phyloP scores from a whole-genome alignment of 352 stramenopile species.

The Globisporangium emineosum region DNA sequence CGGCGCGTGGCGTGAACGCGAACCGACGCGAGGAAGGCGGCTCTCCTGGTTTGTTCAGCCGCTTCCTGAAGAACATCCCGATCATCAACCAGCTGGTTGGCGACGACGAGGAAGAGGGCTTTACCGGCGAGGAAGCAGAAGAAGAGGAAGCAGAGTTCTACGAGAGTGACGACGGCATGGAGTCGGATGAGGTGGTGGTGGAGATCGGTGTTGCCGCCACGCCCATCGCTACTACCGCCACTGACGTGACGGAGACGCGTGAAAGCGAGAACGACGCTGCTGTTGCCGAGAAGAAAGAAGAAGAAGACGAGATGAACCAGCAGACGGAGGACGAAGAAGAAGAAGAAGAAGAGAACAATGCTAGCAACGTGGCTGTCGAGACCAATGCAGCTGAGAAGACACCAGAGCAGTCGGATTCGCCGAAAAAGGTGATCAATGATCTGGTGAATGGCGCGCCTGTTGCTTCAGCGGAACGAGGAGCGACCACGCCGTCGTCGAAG shows the following conservation, averaged over 20 bases:
- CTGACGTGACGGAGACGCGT: constrained; percentile 8
- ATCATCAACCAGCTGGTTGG: constrained; percentile 52
- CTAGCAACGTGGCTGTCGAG: not conserved
- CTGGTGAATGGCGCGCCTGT: not conserved
- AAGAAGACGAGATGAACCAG: constrained; percentile 21
- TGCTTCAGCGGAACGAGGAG: not conserved
- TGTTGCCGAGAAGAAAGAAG: not conserved
- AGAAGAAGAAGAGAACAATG: not conserved
- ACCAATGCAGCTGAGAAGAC: not conserved
- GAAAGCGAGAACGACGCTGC: not conserved
- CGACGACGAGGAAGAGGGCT: constrained; percentile 31
- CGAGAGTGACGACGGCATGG: constrained; percentile 15
- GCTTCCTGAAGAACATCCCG: constrained; percentile 63
- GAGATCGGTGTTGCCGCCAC: not conserved
- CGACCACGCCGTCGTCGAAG: constrained; percentile 9
- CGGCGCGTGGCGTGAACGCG: constrained; percentile 2
- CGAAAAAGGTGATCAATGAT: constrained; percentile 6
- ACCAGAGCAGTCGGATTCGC: not conserved
- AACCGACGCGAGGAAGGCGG: constrained; percentile 10
- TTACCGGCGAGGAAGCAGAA: constrained; percentile 18
- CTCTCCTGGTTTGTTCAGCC: constrained; percentile 42
- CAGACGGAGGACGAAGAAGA: not conserved
- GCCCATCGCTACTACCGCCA: no score
- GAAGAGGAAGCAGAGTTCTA: constrained; percentile 11
- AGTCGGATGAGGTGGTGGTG: constrained; percentile 17